Conservation (phyloP, 1,139 yeast species). For the Hansenula sp. region DNA sequence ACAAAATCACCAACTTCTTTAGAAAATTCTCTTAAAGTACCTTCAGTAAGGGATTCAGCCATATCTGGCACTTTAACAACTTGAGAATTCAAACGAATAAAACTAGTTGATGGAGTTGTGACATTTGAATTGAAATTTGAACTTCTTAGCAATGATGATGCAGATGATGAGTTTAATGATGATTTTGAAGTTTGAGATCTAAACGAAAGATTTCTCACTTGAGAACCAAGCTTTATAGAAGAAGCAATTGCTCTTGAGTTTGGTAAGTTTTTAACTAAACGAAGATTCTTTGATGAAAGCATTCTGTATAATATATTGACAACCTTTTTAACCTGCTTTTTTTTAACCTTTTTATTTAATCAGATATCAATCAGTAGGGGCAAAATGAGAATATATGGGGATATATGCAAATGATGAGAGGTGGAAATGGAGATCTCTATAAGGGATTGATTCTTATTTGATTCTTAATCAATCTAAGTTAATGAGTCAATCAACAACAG, state of each 20-base stretch:
- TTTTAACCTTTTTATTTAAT: too few relatives aligned
- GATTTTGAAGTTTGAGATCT: conserved; percentile 1
- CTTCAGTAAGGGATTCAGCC: conserved; percentile 99
- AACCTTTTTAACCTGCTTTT: too few relatives aligned
- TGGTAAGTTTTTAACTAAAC: neutral
- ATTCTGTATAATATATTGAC: neutral
- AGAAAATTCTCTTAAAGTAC: conserved; percentile 79
- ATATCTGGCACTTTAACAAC: conserved; percentile 91
- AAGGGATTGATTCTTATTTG: too few relatives aligned
- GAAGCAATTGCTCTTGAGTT: neutral
- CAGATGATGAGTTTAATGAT: conserved; percentile 1
- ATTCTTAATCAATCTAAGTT: too few relatives aligned
- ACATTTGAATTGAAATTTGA: neutral
- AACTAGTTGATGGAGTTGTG: conserved; percentile 3
- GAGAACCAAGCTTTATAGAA: neutral
- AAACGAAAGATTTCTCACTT: neutral
- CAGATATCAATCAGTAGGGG: too few relatives aligned
- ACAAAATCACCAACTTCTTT: conserved; percentile 88
- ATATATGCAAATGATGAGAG: too few relatives aligned
- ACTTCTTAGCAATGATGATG: conserved; percentile 1
- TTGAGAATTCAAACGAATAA: conserved; percentile 28
- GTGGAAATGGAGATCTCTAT: too few relatives aligned
- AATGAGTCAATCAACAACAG: too few relatives aligned
- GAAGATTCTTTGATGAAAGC: conserved; percentile 1
- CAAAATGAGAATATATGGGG: too few relatives aligned